phyloP scores from a whole-genome alignment of 352 stramenopile genomes.

The Pythium pectinolyticum region DNA sequence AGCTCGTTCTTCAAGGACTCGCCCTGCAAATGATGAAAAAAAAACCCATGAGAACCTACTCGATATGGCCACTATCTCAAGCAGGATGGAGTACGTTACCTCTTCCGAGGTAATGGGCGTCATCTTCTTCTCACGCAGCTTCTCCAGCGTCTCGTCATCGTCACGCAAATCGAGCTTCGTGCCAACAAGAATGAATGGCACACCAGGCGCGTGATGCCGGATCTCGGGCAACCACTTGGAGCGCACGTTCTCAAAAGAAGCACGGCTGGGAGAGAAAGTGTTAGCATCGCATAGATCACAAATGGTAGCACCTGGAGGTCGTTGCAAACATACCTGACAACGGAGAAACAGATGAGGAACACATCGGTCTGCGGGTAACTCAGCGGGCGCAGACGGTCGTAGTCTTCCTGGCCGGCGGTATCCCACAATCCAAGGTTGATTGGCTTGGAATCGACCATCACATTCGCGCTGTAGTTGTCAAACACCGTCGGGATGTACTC shows the following conservation, averaged over 20 bases:
- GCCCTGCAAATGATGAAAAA: conserved; percentile 43
- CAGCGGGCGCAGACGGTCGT: conserved; percentile 93
- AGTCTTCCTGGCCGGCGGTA: conserved; percentile 97
- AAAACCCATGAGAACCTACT: not conserved
- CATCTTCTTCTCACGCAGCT: conserved; percentile 87
- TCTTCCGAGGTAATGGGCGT: conserved; percentile 69
- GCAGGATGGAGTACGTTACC: conserved; percentile 31
- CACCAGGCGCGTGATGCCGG: conserved; percentile 81
- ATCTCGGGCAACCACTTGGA: conserved; percentile 93
- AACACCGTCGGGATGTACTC: conserved; percentile 97
- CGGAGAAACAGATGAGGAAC: conserved; percentile 96
- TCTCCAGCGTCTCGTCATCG: conserved; percentile 88
- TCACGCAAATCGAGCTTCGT: conserved; percentile 94
- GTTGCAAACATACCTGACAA: conserved; percentile 88
- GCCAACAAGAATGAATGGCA: conserved; percentile 95
- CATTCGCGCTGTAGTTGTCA: conserved; percentile 93
- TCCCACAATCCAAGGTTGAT: conserved; percentile 97
- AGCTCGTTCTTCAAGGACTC: conserved; percentile 89
- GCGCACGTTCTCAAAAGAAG: conserved; percentile 95
- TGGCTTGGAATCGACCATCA: conserved; percentile 92
- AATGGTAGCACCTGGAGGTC: not conserved
- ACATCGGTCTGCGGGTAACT: conserved; percentile 97
- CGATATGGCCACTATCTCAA: not conserved
- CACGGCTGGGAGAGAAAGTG: conserved; percentile 46
- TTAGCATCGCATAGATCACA: not conserved